Base-by-base conservation (phyloP, 73 alveolate species). In the Symbiodinium pilosum region DNA sequence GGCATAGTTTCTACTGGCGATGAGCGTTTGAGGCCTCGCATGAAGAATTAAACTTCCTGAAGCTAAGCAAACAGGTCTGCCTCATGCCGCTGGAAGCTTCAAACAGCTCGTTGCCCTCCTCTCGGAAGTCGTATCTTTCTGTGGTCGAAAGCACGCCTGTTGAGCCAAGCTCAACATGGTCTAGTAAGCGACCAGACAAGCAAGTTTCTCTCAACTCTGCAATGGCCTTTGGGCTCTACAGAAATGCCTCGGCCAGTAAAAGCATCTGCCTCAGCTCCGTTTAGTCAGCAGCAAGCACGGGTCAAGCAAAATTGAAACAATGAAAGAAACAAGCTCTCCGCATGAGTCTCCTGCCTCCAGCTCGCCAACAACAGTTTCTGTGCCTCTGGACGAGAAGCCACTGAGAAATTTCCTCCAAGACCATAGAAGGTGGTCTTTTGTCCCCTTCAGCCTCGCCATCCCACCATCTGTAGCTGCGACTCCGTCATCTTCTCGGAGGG, bases 211-310 rank as follows among this genome's bases (percentile, higher is more conserved):
- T n/a, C n/a, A n/a, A n/a, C n/a, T n/a, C n/a, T n/a, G n/a, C n/a
- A n/a, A n/a, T n/a, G 7, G 87, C 95, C 97, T 91, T 69, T 91
- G 88, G 97, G 97, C 75, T 91, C 97, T 26, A 91, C 97, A 75
- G 97, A 68, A 73, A 91, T 86, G 77, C 97, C 97, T 47, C 88
- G 75, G 44, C 97, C 97, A 41, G 24, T 30, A 52, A 91, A 91
- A 40, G 81, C 51, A 24, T 21, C 4, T 54, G 71, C 16, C 16
- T 12, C 4, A 12, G 4, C 0, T 51, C 1, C 4, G 68, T 16
- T 54, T 20, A 4, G 26, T 54, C 32, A 4, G 71, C 71, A 54
- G 1, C n/a, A 30, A 54, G 18, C 71, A 54, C 16, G 2, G 16
- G 71, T 12, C 71, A 21, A 30, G 71, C 71, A 21, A 54, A 21